A percentile compares a stretch with the other conserved stretches of the same genome.
phyloP scores from a whole-genome alignment of 2,329 filamentous ascomycete species.

The Apiospora pterosperma region DNA sequence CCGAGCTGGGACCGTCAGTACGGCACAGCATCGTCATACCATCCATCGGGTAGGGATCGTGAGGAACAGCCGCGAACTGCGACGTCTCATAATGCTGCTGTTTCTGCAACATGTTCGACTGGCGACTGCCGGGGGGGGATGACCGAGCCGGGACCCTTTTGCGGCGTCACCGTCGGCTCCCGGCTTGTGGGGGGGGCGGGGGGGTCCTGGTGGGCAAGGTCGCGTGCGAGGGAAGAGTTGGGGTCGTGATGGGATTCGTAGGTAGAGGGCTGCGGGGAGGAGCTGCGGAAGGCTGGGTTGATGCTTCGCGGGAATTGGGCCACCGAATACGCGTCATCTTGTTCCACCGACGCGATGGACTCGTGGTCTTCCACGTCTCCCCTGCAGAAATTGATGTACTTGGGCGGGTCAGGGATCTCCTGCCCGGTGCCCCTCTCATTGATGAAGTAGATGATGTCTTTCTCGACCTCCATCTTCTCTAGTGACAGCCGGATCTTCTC shows the following conservation, averaged over 20 bases:
- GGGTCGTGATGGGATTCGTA: conserved; percentile 92
- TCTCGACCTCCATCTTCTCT: conserved; percentile 95
- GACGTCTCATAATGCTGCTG: conserved; percentile 44
- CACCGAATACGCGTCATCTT: conserved; percentile 83
- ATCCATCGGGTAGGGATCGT: conserved; percentile 91
- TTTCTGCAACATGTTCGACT: conserved; percentile 15
- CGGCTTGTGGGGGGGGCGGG: conserved; percentile 37
- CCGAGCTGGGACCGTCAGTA: conserved; percentile 53
- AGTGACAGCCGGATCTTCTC: conserved; percentile 93
- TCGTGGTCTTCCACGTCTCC: conserved; percentile 78
- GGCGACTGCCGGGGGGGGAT: conserved; percentile 16
- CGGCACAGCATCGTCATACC: conserved; percentile 98
- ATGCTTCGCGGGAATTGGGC: conserved; percentile 94
- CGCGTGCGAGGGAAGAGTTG: conserved; percentile 66
- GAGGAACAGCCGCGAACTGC: conserved; percentile 70
- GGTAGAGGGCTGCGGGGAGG: conserved; percentile 90
- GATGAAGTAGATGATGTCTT: conserved; percentile 89
- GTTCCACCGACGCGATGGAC: conserved; percentile 71
- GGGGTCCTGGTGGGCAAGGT: conserved; percentile 59
- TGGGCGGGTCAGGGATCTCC: conserved; percentile 94
- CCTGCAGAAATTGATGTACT: conserved; percentile 98
- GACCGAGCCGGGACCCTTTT: conserved; percentile 17
- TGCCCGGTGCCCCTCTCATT: conserved; percentile 86
- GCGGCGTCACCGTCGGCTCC: conserved; percentile 42
- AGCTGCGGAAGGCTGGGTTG: conserved; percentile 93